A percentile compares a stretch with the other conserved stretches of the same genome.
Evolutionary conservation across 495 filamentous ascomycete species (phyloP).

Genomic region (Neurospora sp.): DNA sequence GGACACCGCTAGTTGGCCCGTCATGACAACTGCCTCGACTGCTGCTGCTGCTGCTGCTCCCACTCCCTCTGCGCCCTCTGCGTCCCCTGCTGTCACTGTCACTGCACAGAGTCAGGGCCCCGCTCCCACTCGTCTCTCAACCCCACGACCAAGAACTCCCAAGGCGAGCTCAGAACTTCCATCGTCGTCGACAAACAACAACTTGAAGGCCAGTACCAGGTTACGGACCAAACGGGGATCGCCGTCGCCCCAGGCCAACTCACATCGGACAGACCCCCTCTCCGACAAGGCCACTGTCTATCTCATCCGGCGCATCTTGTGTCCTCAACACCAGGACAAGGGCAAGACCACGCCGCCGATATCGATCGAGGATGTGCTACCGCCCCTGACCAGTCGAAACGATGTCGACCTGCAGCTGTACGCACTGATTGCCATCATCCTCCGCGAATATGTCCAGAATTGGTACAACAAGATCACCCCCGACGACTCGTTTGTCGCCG

Average conservation of each 20-base stretch:
- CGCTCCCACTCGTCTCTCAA: conserved; percentile 15
- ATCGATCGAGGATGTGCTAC: conserved; percentile 67
- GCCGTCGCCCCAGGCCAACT: conserved; percentile 20
- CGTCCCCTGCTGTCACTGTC: conserved; percentile 7
- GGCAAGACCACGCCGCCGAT: conserved; percentile 27
- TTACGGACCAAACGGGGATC: conserved; percentile 5
- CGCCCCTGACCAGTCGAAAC: conserved; percentile 85
- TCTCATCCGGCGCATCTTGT: conserved; percentile 42
- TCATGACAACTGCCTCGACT: neutral
- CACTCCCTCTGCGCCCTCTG: neutral
- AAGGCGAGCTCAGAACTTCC: neutral
- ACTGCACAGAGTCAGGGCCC: conserved; percentile 9
- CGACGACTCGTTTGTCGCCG: conserved; percentile 75
- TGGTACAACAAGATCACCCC: conserved; percentile 92
- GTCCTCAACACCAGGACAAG: conserved; percentile 36
- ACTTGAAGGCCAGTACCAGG: neutral
- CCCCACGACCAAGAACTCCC: conserved; percentile 18
- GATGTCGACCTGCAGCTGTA: conserved; percentile 89
- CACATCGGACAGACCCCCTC: conserved; percentile 28
- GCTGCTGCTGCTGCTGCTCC: neutral
- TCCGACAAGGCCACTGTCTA: conserved; percentile 41
- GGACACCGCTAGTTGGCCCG: neutral
- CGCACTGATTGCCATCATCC: conserved; percentile 76
- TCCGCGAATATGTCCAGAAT: conserved; percentile 77
- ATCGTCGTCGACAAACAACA: neutral